Evolutionary conservation across 176 grass and related monocot genomes (phyloP).

Genomic region (Pontederia paniculata): DNA sequence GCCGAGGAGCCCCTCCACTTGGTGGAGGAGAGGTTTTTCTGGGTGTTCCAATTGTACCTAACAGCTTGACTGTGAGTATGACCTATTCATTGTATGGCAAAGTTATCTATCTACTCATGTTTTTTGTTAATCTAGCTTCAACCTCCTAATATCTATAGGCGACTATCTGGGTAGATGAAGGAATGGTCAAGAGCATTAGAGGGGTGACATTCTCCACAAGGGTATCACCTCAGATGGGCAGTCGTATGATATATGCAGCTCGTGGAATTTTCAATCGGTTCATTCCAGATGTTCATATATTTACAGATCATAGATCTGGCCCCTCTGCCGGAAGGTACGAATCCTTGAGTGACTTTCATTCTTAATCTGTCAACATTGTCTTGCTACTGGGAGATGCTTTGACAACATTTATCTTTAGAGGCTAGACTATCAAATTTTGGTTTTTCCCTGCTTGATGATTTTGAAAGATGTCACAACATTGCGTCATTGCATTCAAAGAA

Average conservation of each 20-base stretch:
- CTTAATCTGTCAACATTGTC: too few relatives aligned
- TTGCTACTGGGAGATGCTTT: too few relatives aligned
- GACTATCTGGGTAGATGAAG: slow-evolving; percentile 70
- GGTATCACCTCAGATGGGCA: slow-evolving; percentile 58
- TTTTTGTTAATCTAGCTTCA: not conserved
- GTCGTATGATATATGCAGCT: slow-evolving; percentile 58
- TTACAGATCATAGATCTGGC: slow-evolving; percentile 61
- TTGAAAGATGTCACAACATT: too few relatives aligned
- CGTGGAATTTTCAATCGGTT: slow-evolving; percentile 79
- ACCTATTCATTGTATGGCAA: not conserved
- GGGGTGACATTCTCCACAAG: slow-evolving; percentile 67
- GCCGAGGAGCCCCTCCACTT: slow-evolving; percentile 59
- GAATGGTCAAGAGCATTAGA: slow-evolving; percentile 94
- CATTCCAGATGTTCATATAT: slow-evolving; percentile 88
- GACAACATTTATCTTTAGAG: too few relatives aligned
- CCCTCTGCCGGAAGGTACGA: slow-evolving; percentile 52
- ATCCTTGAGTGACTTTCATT: too few relatives aligned
- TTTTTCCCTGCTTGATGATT: too few relatives aligned
- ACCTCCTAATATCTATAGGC: slow-evolving; percentile 30
- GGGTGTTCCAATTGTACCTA: slow-evolving; percentile 47
- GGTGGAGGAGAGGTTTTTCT: slow-evolving; percentile 79
- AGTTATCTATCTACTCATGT: not conserved
- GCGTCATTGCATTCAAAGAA: too few relatives aligned
- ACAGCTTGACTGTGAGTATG: slow-evolving; percentile 43
- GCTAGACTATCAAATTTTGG: too few relatives aligned